Conservation (phyloP, 2,329 filamentous ascomycete genomes). For the Fusarium domesticum region DNA sequence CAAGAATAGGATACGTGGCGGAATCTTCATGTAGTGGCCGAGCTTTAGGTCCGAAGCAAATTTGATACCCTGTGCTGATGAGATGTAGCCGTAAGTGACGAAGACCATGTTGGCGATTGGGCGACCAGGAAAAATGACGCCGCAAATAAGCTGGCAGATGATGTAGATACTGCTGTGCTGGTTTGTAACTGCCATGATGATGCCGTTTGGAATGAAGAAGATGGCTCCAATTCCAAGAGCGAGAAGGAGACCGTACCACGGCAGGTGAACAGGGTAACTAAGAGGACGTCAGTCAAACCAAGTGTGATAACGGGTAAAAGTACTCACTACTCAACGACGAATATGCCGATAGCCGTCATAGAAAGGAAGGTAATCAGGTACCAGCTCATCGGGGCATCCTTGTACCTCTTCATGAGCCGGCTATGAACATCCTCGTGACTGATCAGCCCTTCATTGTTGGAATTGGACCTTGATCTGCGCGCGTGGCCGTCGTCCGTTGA, state of each 20-base stretch:
- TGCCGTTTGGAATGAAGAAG: conserved; percentile 86
- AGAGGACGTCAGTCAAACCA: conserved; percentile 5
- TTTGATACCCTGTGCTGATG: conserved; percentile 83
- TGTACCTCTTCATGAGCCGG: conserved; percentile 77
- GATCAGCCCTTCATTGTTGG: conserved; percentile 54
- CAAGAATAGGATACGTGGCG: conserved; percentile 72
- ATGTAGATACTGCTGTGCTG: conserved; percentile 84
- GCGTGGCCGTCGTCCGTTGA: conserved; percentile 18
- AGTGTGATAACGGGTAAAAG: not conserved
- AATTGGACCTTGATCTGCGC: conserved; percentile 36
- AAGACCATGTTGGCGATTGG: conserved; percentile 94
- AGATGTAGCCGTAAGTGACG: conserved; percentile 87
- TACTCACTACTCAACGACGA: conserved; percentile 77
- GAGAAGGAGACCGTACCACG: conserved; percentile 81
- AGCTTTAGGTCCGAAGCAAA: conserved; percentile 86
- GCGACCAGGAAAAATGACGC: conserved; percentile 75
- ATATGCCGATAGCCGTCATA: conserved; percentile 78
- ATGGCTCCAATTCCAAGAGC: conserved; percentile 74
- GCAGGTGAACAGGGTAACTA: conserved; percentile 75
- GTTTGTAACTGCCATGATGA: conserved; percentile 91
- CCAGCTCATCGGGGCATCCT: conserved; percentile 78
- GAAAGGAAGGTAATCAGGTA: conserved; percentile 71
- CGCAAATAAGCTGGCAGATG: conserved; percentile 82
- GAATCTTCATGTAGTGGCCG: conserved; percentile 85
- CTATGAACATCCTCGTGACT: conserved; percentile 79